These are phyloP conservation scores for Apiospora kogelbergensis DNA, from an alignment of 2,329 filamentous ascomycete genomes.

Conservation along the genomic window DNA sequence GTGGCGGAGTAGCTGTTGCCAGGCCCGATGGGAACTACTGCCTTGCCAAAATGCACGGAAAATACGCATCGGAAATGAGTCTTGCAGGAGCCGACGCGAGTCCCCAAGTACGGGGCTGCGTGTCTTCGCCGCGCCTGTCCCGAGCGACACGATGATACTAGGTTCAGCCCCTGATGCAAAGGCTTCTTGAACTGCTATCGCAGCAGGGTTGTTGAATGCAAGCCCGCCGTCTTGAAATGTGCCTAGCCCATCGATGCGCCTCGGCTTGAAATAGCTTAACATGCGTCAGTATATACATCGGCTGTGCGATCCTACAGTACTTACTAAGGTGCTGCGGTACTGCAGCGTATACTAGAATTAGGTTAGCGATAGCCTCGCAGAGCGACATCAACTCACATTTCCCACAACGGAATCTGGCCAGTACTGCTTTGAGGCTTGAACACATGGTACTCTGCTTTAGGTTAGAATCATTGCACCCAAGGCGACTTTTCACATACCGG, in stretches of 20 bases:
- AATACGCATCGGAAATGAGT: slow-evolving; percentile 2
- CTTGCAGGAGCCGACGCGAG: neutral
- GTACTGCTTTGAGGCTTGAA: neutral
- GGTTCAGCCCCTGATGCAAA: neutral
- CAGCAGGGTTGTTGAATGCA: slow-evolving; percentile 5
- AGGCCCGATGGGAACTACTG: neutral
- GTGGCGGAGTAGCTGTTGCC: neutral
- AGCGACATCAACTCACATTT: slow-evolving; percentile 5
- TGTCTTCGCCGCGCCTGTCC: neutral
- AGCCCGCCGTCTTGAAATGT: slow-evolving; percentile 9
- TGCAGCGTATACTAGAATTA: neutral
- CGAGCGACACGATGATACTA: slow-evolving; percentile 6
- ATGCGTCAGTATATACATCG: slow-evolving; percentile 3
- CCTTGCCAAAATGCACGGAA: neutral
- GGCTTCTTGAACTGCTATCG: slow-evolving; percentile 7
- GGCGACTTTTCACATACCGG: slow-evolving; percentile 7
- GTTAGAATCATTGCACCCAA: neutral
- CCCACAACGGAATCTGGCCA: slow-evolving; percentile 8
- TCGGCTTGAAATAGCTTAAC: slow-evolving; percentile 10
- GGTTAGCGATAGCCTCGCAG: neutral
- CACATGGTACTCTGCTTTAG: slow-evolving; percentile 10
- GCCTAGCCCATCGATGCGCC: slow-evolving; percentile 3
- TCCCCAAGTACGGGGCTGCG: neutral
- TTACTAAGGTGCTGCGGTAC: slow-evolving; percentile 12
- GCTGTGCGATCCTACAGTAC: neutral